Base-by-base conservation (phyloP, 1,284 basidiomycete species). In the Puccinia brachypodii region DNA sequence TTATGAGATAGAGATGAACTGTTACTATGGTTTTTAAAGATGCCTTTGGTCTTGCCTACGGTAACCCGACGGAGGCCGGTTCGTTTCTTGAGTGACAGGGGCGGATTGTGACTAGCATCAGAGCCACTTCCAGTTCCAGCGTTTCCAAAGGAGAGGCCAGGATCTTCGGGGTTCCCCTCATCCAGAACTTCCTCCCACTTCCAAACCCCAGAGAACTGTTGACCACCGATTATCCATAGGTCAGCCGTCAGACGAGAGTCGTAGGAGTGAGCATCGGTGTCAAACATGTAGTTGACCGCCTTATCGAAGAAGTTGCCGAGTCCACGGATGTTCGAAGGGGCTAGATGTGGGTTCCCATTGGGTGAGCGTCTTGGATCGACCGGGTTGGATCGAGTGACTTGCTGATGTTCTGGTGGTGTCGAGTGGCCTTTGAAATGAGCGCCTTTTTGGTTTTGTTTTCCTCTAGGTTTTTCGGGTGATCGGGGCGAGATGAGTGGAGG, bases 401-500 rank as follows among this genome's bases (percentile, higher is more conserved):
- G 87, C 83, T 87, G 84, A 82, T 87, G 8, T 86, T 90, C 83
- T 92, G 92, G 84, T 91, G 92, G 3, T 91, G 92, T 11, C 90
- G 90, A 85, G 95, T 93, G 83, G 90, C 89, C 7, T 94, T 90
- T 40, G 94, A 94, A 66, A 95, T 89, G 8, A 95, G 92, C 90
- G 0, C 87, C 87, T 86, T 96, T 76, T 14, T 85, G 82, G 19
- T 85, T 81, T 8, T 85, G 75, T 42, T 82, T 84, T 86, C 31
- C 68, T 75, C 85, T 72, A 64, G 84, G 72, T 84, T 56, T 50
- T 88, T 87, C 82, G 90, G 89, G 8, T 90, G 88, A 82, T 92
- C 88, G 78, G 92, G 68, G 83, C 60, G 50, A 77, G 76, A 38
- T 56, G 69, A 38, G 62, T 47, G 75, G 33, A 19, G 79, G 76